These are phyloP conservation scores for Saksenaea oblongispora DNA, from an alignment of 371 early-diverging fungal species.

Conservation along the genomic window DNA sequence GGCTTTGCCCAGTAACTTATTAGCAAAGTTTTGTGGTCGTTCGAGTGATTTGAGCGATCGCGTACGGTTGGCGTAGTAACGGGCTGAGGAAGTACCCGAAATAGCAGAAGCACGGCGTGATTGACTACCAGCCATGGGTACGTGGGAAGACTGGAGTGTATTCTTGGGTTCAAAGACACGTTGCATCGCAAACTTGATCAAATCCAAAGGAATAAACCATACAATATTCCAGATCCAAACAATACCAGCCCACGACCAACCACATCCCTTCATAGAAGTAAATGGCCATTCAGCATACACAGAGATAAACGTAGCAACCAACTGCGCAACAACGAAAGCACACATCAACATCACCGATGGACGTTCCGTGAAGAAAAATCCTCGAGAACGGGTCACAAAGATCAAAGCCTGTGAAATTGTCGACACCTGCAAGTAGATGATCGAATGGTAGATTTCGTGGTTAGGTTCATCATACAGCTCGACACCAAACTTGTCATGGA, in stretches of 20 bases:
- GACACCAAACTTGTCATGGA: conserved; percentile 44
- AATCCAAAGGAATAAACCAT: conserved; percentile 69
- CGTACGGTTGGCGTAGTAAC: conserved; percentile 53
- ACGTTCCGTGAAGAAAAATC: conserved; percentile 50
- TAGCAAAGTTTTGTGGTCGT: conserved; percentile 44
- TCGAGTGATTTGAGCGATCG: conserved; percentile 42
- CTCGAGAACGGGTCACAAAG: conserved; percentile 56
- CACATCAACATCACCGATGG: conserved; percentile 46
- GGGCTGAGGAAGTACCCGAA: conserved; percentile 45
- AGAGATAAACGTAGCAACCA: conserved; percentile 54
- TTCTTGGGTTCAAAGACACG: conserved; percentile 36
- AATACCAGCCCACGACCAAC: conserved; percentile 53
- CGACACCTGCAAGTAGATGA: conserved; percentile 56
- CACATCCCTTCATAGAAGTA: conserved; percentile 53
- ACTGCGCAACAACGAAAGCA: conserved; percentile 56
- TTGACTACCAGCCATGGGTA: conserved; percentile 34
- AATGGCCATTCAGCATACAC: conserved; percentile 62
- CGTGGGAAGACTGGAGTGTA: conserved; percentile 21
- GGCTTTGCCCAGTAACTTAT: conserved; percentile 37
- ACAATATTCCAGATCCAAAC: conserved; percentile 70
- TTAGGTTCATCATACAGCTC: conserved; percentile 34
- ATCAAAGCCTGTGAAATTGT: conserved; percentile 57
- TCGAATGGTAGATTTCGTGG: conserved; percentile 44
- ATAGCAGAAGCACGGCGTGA: conserved; percentile 51
- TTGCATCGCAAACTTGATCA: conserved; percentile 69